These are phyloP conservation scores for Chlamydomonas eustigma DNA, from an alignment of 139 green algal genomes.

Conservation along the genomic window DNA sequence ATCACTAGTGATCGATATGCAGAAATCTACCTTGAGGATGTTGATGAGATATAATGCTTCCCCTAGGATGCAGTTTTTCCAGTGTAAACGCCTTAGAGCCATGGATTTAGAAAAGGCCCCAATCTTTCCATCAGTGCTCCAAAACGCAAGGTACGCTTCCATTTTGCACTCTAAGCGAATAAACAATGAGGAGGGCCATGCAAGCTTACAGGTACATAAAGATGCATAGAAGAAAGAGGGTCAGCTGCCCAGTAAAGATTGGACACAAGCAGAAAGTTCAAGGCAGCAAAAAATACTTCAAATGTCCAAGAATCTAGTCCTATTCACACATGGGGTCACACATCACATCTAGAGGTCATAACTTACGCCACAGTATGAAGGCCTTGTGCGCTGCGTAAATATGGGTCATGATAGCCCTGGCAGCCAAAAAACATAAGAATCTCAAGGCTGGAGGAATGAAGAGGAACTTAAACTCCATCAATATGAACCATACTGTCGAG, in stretches of 20 bases:
- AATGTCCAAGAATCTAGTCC: no score
- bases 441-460: conserved; percentile 35
- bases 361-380: conserved; percentile 58
- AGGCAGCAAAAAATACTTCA: no score
- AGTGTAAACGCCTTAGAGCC: conserved; percentile 57
- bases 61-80: conserved; percentile 44
- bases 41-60: conserved; percentile 53
- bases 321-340: no score
- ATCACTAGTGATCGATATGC: no score
- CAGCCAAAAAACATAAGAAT: conserved; percentile 40
- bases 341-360: no score
- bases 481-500: conserved; percentile 46
- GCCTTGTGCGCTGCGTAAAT: conserved; percentile 48
- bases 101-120: conserved; percentile 42
- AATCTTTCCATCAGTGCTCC: background rate
- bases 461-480: conserved; percentile 38
- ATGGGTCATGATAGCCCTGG: conserved; percentile 26
- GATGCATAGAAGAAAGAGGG: background rate
- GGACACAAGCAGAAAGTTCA: no score
- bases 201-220: background rate
- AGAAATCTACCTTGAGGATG: conserved; percentile 46
- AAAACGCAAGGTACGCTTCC: conserved; percentile 35
- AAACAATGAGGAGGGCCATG: background rate
- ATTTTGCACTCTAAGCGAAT: conserved; percentile 49
- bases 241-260: background rate